Conservation (phyloP, 805 yeast genomes). For the Saccharomycopsis fibuligera region DNA sequence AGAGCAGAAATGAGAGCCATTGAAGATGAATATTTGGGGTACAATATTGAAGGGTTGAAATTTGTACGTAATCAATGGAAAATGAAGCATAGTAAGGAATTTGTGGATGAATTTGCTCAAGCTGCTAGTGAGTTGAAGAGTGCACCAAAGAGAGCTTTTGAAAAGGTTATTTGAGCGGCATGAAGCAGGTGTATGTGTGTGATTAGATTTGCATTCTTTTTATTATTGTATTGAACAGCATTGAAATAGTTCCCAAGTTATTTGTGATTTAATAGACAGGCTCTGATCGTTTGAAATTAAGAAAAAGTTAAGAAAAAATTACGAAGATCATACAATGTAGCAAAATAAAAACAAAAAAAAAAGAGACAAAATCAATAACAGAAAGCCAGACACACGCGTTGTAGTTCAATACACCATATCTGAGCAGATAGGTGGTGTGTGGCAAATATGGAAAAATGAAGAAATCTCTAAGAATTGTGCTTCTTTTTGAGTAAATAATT, state of each 20-base stretch:
- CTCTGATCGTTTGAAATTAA: too few species aligned
- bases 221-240: not conserved
- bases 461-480: too few species aligned
- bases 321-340: too few species aligned
- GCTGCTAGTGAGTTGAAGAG: slow-evolving; percentile 44
- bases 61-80: slow-evolving; percentile 76
- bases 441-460: too few species aligned
- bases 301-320: too few species aligned
- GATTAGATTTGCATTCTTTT: not conserved
- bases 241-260: not conserved
- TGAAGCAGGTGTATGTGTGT: not conserved
- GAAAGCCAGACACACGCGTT: too few species aligned
- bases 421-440: too few species aligned
- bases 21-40: slow-evolving; percentile 64
- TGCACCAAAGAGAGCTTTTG: slow-evolving; percentile 68
- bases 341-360: too few species aligned
- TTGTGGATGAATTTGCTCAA: slow-evolving; percentile 61
- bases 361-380: too few species aligned
- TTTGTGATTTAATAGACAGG: too few species aligned
- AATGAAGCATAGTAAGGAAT: slow-evolving; percentile 64
- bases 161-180: slow-evolving; percentile 35
- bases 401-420: too few species aligned
- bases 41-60: slow-evolving; percentile 76
- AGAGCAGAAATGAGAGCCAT: slow-evolving; percentile 41
- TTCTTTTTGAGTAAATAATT: too few species aligned